These are phyloP conservation scores for Cudoniella acicularis DNA, from an alignment of 495 filamentous ascomycete genomes.

Conservation along the genomic window DNA sequence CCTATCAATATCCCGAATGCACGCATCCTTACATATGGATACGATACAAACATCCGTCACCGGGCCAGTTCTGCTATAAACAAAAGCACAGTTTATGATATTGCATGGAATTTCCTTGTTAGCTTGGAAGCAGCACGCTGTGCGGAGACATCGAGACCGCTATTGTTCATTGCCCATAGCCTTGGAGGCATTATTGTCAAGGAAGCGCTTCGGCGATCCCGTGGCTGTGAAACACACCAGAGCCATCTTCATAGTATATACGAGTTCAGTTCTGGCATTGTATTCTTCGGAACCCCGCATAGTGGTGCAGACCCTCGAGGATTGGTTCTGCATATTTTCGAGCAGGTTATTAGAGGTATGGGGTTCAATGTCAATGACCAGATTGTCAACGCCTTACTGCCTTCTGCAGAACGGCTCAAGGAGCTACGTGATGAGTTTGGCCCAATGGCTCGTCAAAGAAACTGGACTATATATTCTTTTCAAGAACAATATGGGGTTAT, in stretches of 20 bases:
- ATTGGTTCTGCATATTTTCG: slow-evolving; percentile 12
- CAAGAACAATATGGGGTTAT: slow-evolving; percentile 21
- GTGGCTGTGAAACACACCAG: background rate
- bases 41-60: slow-evolving; percentile 28
- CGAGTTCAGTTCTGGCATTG: background rate
- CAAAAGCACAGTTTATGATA: slow-evolving; percentile 19
- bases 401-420: slow-evolving; percentile 21
- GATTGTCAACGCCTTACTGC: slow-evolving; percentile 21
- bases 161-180: background rate
- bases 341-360: slow-evolving; percentile 12
- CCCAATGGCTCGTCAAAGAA: slow-evolving; percentile 16
- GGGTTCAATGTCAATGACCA: slow-evolving; percentile 16
- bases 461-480: slow-evolving; percentile 25
- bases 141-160: background rate
- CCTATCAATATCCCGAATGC: slow-evolving; percentile 23
- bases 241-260: background rate
- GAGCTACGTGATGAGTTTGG: slow-evolving; percentile 25
- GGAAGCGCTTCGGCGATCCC: background rate
- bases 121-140: slow-evolving; percentile 11
- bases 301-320: slow-evolving; percentile 15
- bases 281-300: slow-evolving; percentile 9
- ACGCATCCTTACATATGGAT: slow-evolving; percentile 30
- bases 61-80: slow-evolving; percentile 19
- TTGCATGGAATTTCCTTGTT: slow-evolving; percentile 13
- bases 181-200: slow-evolving; percentile 3